Conservation (phyloP, 2,329 filamentous ascomycete species). For the Lachnellula suecica region DNA sequence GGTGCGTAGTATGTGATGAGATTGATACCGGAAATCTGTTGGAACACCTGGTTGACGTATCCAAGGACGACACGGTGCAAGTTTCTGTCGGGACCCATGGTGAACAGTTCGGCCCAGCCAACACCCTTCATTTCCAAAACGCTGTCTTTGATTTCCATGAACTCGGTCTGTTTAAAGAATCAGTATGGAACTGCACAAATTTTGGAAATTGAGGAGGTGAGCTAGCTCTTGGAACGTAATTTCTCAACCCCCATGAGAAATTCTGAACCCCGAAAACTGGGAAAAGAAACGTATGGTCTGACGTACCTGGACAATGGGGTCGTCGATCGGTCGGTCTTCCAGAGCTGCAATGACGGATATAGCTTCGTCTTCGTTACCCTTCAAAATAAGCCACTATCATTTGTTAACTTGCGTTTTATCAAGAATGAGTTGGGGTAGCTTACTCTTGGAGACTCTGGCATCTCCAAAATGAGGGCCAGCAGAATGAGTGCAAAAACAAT, state of each 20-base stretch:
- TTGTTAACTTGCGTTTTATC: not conserved
- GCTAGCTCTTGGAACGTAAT: no score
- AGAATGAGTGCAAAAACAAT: constrained; percentile 60
- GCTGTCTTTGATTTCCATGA: constrained; percentile 54
- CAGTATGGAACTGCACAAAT: no score
- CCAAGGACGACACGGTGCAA: constrained; percentile 54
- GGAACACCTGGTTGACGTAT: constrained; percentile 48
- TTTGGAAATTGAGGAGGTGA: no score
- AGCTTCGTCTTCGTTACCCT: constrained; percentile 44
- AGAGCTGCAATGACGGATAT: constrained; percentile 43
- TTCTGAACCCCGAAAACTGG: no score
- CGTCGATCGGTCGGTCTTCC: constrained; percentile 41
- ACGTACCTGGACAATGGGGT: constrained; percentile 55
- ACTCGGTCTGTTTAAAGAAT: no score
- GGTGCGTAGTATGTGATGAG: constrained; percentile 47
- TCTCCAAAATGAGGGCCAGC: constrained; percentile 47
- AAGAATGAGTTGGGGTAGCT: not conserved
- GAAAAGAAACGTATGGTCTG: no score
- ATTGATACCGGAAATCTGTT: constrained; percentile 45
- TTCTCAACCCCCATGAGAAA: no score
- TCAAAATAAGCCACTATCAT: constrained; percentile 41
- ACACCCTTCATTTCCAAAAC: constrained; percentile 54
- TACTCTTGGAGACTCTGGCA: constrained; percentile 50
- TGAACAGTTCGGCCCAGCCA: constrained; percentile 44
- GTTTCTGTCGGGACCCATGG: constrained; percentile 50